phyloP scores from a whole-genome alignment of 805 yeast genomes.

The Zygoascus bituminiphila region DNA sequence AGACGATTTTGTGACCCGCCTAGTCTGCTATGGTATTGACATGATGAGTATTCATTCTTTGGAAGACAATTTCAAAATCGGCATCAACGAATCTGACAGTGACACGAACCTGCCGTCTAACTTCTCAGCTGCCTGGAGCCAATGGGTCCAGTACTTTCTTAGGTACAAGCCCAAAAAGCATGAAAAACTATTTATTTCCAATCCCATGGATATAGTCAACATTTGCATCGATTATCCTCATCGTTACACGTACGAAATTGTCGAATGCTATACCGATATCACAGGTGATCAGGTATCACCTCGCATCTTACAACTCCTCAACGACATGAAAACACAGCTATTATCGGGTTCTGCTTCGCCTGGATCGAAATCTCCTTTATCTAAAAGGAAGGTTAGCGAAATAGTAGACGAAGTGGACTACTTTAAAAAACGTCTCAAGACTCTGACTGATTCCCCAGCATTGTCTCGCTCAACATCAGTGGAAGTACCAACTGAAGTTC shows the following conservation, averaged over 20 bases:
- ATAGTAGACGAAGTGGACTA: slow-evolving; percentile 11
- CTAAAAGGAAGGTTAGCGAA: slow-evolving; percentile 3
- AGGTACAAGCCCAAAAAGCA: background rate
- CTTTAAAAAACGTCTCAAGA: slow-evolving; percentile 8
- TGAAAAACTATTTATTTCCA: background rate
- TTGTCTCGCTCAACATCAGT: background rate
- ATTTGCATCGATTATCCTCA: slow-evolving; percentile 5
- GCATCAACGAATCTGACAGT: background rate
- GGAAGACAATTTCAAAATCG: background rate
- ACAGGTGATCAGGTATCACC: background rate
- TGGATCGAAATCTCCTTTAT: background rate
- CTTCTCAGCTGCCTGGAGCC: background rate
- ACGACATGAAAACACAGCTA: slow-evolving; percentile 8
- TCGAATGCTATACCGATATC: background rate
- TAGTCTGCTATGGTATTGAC: slow-evolving; percentile 6
- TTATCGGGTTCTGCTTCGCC: background rate
- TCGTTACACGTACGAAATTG: slow-evolving; percentile 1
- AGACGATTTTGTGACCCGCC: slow-evolving; percentile 7
- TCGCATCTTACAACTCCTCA: background rate
- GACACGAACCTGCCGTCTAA: background rate
- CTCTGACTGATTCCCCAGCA: background rate
- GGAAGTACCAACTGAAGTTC: background rate
- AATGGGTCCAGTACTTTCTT: slow-evolving; percentile 8
- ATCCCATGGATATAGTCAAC: slow-evolving; percentile 3
- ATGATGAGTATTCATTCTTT: background rate